phyloP scores from a whole-genome alignment of 306 rosid species.

The Glycine tomentella region DNA sequence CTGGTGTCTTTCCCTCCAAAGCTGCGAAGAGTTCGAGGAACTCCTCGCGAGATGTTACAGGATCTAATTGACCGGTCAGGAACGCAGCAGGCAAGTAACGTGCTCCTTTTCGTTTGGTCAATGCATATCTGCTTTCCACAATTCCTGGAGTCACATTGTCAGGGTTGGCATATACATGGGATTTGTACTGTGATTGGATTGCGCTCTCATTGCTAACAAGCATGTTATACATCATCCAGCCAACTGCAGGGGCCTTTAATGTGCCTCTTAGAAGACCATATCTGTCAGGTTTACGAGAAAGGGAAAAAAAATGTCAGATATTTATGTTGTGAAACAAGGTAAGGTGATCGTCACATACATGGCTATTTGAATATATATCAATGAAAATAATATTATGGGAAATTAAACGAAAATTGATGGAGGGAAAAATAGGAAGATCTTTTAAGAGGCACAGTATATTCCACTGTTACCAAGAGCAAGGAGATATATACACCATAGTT shows the following conservation, averaged over 20 bases:
- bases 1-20: constrained; percentile 73
- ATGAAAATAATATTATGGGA: constrained; percentile 6
- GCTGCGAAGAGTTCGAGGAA: constrained; percentile 82
- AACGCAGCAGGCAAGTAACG: constrained; percentile 91
- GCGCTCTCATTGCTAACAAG: constrained; percentile 93
- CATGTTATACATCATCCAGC: constrained; percentile 97
- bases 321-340: constrained; percentile 32
- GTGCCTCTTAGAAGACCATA: constrained; percentile 90
- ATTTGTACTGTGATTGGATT: constrained; percentile 90
- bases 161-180: constrained; percentile 89
- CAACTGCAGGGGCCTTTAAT: constrained; percentile 91
- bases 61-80: constrained; percentile 82
- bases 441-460: constrained; percentile 9
- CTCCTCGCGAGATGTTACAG: constrained; percentile 83
- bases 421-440: constrained; percentile 21
- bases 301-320: constrained; percentile 38
- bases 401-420: constrained; percentile 15
- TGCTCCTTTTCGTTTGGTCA: constrained; percentile 86
- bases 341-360: not conserved
- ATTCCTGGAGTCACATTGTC: constrained; percentile 82
- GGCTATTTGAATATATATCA: not conserved
- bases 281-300: constrained; percentile 56
- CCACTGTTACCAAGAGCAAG: not conserved
- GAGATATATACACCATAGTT: not conserved
- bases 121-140: constrained; percentile 77